phyloP scores from a whole-genome alignment of 1,139 yeast species.

The Taphrina betulina region DNA sequence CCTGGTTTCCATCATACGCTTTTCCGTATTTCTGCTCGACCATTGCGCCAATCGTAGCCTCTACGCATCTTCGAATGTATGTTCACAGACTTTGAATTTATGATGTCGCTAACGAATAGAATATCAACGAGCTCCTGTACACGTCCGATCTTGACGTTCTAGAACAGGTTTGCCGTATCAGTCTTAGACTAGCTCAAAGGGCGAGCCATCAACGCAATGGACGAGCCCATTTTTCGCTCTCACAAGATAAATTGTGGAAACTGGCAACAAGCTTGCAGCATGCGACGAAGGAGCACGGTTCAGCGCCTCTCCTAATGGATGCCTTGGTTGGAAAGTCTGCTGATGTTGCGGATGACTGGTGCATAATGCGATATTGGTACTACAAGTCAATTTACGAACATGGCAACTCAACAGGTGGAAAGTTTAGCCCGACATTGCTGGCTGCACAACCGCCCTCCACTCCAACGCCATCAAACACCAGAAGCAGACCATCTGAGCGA shows the following conservation, averaged over 20 bases:
- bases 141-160: constrained; percentile 55
- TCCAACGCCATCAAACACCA: neutral
- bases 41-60: constrained; percentile 68
- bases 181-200: constrained; percentile 61
- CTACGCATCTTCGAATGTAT: constrained; percentile 55
- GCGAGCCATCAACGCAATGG: constrained; percentile 36
- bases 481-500: neutral
- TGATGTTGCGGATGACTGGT: constrained; percentile 13
- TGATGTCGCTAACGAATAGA: neutral
- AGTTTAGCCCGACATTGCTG: neutral
- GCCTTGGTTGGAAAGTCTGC: neutral
- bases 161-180: constrained; percentile 60
- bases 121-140: constrained; percentile 62
- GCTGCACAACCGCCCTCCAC: neutral
- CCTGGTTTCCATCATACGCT: constrained; percentile 57
- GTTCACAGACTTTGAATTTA: neutral
- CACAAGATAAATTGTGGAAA: constrained; percentile 34
- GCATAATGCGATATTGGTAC: constrained; percentile 12
- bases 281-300: constrained; percentile 27
- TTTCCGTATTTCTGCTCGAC: constrained; percentile 63
- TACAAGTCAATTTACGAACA: constrained; percentile 1
- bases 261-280: constrained; percentile 32
- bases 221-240: constrained; percentile 24
- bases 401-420: neutral
- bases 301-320: constrained; percentile 8